Evolutionary conservation across 169 alveolate genomes (phyloP).

Genomic region (Plasmodium billcollinsi): DNA sequence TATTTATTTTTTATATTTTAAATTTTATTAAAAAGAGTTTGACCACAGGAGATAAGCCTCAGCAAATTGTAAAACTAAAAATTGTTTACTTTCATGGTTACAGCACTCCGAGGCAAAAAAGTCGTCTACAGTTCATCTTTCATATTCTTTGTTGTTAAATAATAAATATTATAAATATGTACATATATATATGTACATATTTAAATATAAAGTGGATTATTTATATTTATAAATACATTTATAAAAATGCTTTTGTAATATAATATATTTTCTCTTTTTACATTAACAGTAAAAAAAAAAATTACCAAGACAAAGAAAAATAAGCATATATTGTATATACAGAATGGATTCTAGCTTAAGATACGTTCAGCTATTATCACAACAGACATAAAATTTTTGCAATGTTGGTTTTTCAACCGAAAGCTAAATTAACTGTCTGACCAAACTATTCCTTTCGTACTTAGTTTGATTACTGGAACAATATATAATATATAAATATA

Average conservation of each 20-base stretch:
- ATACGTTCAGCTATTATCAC: conserved; percentile 92
- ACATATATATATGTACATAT: neutral
- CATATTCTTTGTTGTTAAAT: neutral
- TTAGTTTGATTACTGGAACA: conserved; percentile 48
- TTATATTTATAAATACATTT: neutral
- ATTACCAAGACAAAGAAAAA: conserved; percentile 2
- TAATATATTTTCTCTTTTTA: conserved; percentile 22
- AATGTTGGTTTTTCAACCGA: conserved; percentile 24
- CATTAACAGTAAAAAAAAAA: conserved; percentile 12
- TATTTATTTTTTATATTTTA: no score
- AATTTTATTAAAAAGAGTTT: conserved; percentile 5
- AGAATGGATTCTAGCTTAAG: conserved; percentile 91
- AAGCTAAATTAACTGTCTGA: conserved; percentile 41
- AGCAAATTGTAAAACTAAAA: conserved; percentile 15
- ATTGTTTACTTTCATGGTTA: conserved; percentile 30
- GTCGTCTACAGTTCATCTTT: conserved; percentile 7
- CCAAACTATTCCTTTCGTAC: conserved; percentile 71
- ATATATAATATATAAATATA: conserved; percentile 4
- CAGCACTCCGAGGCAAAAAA: conserved; percentile 41
- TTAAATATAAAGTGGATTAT: conserved; percentile 16
- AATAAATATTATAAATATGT: neutral
- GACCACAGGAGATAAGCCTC: conserved; percentile 49
- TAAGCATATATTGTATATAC: conserved; percentile 2
- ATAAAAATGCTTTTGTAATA: neutral
- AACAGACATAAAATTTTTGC: conserved; percentile 88